A percentile compares a stretch with the other conserved stretches of the same genome.
phyloP scores from a whole-genome alignment of 2,329 filamentous ascomycete genomes.

The Xylariales sp. region DNA sequence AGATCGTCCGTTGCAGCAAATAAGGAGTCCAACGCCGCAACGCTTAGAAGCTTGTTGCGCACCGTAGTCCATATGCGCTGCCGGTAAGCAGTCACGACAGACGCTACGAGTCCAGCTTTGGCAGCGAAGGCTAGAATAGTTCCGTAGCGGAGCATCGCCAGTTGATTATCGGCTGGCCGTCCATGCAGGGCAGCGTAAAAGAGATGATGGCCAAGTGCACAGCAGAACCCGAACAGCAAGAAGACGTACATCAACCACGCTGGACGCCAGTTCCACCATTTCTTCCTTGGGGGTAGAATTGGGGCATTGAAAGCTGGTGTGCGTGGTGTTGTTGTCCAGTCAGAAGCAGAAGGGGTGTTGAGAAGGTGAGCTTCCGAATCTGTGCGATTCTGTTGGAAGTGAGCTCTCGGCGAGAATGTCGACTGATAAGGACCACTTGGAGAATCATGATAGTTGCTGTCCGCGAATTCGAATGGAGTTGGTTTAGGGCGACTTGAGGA shows the following conservation, averaged over 20 bases:
- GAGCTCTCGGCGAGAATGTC: conserved; percentile 12
- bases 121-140: conserved; percentile 33
- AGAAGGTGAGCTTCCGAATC: conserved; percentile 16
- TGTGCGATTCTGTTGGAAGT: conserved; percentile 13
- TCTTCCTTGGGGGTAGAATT: conserved; percentile 8
- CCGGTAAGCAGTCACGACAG: conserved; percentile 28
- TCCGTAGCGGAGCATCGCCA: conserved; percentile 34
- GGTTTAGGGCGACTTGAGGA: conserved; percentile 12
- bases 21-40: conserved; percentile 27
- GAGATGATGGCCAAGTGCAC: conserved; percentile 32
- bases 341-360: conserved; percentile 11
- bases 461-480: conserved; percentile 17
- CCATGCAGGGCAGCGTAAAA: conserved; percentile 32
- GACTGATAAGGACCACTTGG: conserved; percentile 11
- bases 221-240: conserved; percentile 30
- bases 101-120: conserved; percentile 33
- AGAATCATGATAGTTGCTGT: conserved; percentile 11
- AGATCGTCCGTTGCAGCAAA: conserved; percentile 29
- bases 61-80: conserved; percentile 29
- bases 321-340: conserved; percentile 15
- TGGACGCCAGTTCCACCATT: conserved; percentile 31
- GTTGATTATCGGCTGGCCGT: conserved; percentile 27
- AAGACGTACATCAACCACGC: conserved; percentile 32
- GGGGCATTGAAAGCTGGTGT: conserved; percentile 16
- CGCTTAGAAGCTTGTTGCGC: conserved; percentile 23